Evolutionary conservation across 768 basidiomycete species (phyloP).

Genomic region (Leccinum subgranulosum): DNA sequence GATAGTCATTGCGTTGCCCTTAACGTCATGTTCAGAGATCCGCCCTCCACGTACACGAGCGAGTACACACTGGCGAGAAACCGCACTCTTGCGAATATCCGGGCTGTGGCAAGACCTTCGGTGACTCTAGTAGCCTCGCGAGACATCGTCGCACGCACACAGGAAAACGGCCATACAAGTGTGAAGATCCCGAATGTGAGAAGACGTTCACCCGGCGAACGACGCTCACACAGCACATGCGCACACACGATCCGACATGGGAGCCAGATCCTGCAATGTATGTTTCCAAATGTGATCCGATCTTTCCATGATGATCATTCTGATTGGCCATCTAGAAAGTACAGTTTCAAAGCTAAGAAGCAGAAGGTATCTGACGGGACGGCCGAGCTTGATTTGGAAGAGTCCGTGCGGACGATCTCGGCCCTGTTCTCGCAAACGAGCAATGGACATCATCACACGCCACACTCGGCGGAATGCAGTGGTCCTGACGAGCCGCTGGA

Average conservation of each 20-base stretch:
- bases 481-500: constrained; percentile 47
- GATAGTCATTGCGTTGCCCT: not conserved
- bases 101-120: constrained; percentile 83
- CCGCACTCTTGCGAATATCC: constrained; percentile 91
- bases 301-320: not conserved
- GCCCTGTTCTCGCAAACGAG: constrained; percentile 58
- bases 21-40: constrained; percentile 57
- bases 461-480: constrained; percentile 30
- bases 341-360: constrained; percentile 75
- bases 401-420: constrained; percentile 73
- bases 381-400: constrained; percentile 60
- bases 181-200: constrained; percentile 77
- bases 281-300: constrained; percentile 27
- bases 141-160: constrained; percentile 89
- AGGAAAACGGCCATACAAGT: constrained; percentile 83
- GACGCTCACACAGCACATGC: constrained; percentile 84
- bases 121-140: constrained; percentile 88
- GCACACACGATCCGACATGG: constrained; percentile 82
- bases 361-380: constrained; percentile 49
- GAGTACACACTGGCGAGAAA: constrained; percentile 92
- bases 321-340: constrained; percentile 49
- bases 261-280: constrained; percentile 82
- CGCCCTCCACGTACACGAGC: constrained; percentile 82
- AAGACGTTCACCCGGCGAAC: constrained; percentile 88
- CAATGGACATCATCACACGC: constrained; percentile 30